Base-by-base conservation (phyloP, 495 filamentous ascomycete genomes). In the Margaritispora aquatica region DNA sequence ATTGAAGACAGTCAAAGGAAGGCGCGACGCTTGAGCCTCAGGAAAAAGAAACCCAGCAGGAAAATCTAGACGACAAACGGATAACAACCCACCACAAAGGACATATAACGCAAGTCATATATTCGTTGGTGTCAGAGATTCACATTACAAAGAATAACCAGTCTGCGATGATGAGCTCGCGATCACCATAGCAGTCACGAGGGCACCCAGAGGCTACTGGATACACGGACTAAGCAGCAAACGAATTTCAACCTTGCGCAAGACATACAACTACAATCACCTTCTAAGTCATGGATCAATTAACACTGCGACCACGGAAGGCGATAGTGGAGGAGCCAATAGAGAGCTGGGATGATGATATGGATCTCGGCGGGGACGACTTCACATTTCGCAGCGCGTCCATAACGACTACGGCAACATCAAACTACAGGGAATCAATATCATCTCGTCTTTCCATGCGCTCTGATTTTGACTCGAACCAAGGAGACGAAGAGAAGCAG, bases 331-430 rank as follows among this genome's bases (percentile, higher is more conserved):
- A 87, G 54, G 81, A 81, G 41, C 73, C 75, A 20, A 77, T 91
- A 34, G 92, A 97, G 70, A 89, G 84, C 69, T 96, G 92, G 92
- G 91, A 93, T 72, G 89, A 92, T 68, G 86, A 84, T 63, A 82
- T 96, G 64, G 71, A 94, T 55, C 84, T 92, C 69, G 85, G 87
- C 54, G 80, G 81, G 59, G 88, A 89, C 58, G 83, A 87, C 62
- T 73, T 88, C 53, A 82, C 84, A 59, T 76, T 91, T 68, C 80
- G 84, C 64, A 76, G 83, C 69, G 77, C 81, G 57, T 83, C 87
- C 44, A 78, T 80, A 29, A 78, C 84, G 53, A 82, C 83, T 24
- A 76, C 63, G 20, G 80, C 78, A 17, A 66, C 75, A n/a, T 74
- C 75, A 60, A 77, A 82, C 47, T 86, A 87, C 62, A 81, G 87